phyloP scores from a whole-genome alignment of 139 green algal genomes.

The Micractinium conductrix region DNA sequence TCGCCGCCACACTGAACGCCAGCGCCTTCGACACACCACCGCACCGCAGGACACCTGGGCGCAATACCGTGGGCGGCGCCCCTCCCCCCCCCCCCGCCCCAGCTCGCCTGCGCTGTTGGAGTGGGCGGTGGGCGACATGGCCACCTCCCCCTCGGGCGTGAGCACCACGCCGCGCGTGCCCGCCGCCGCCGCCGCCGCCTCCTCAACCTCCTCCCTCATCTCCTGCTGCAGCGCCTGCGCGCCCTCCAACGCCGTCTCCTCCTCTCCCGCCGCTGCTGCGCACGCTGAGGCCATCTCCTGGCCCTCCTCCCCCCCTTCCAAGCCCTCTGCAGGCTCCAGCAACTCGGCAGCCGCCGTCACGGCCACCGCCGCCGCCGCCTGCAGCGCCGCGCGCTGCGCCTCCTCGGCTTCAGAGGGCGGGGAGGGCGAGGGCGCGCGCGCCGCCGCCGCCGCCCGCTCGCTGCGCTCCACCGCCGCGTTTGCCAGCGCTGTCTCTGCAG shows the following conservation, averaged over 20 bases:
- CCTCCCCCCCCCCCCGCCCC: background rate
- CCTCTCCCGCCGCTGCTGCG: background rate
- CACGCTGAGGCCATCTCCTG: background rate
- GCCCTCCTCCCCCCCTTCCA: background rate
- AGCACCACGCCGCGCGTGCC: background rate
- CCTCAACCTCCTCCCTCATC: background rate
- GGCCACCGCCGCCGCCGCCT: background rate
- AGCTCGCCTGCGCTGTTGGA: conserved; percentile 2
- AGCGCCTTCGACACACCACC: background rate
- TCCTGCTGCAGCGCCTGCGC: background rate
- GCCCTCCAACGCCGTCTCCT: background rate
- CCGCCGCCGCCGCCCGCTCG: background rate
- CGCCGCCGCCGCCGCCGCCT: background rate
- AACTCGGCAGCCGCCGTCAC: background rate
- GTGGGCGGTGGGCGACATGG: background rate
- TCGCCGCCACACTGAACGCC: no score
- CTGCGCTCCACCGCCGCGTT: background rate
- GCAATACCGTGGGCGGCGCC: no score
- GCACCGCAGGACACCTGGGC: background rate
- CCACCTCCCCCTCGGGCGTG: background rate
- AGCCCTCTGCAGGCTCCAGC: background rate
- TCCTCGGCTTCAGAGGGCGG: background rate
- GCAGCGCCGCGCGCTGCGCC: background rate
- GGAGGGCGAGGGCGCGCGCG: background rate
- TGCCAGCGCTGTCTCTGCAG: no score